phyloP scores from a whole-genome alignment of 768 basidiomycete genomes.

The Botryobasidium botryosum region DNA sequence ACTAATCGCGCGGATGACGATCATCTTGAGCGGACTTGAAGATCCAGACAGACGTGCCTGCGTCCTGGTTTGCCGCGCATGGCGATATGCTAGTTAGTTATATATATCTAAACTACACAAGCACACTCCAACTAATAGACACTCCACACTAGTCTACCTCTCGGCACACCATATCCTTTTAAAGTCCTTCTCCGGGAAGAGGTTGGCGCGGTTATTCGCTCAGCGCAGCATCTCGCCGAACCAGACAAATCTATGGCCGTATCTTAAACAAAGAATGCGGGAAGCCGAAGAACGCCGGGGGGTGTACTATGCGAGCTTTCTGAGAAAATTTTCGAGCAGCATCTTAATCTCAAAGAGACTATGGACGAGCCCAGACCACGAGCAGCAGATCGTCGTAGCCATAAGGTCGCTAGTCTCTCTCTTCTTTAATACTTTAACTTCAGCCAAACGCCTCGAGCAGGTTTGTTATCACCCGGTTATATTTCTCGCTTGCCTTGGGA shows the following conservation, averaged over 20 bases:
- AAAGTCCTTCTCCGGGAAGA: slow-evolving; percentile 31
- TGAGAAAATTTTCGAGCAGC: slow-evolving; percentile 24
- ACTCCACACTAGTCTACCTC: slow-evolving; percentile 34
- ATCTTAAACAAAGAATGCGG: slow-evolving; percentile 33
- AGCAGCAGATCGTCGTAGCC: slow-evolving; percentile 37
- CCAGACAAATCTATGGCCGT: slow-evolving; percentile 55
- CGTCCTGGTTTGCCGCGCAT: slow-evolving; percentile 36
- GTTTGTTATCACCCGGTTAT: not conserved
- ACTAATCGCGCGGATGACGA: slow-evolving; percentile 32
- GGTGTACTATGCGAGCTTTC: slow-evolving; percentile 33
- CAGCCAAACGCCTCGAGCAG: not conserved
- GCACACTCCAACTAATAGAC: not conserved
- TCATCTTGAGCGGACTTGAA: slow-evolving; percentile 35
- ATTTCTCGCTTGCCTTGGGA: not conserved
- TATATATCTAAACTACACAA: not conserved
- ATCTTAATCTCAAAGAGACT: slow-evolving; percentile 28
- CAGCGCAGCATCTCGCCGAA: slow-evolving; percentile 56
- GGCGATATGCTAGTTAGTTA: slow-evolving; percentile 43
- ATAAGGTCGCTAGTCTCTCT: slow-evolving; percentile 29
- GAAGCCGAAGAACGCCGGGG: slow-evolving; percentile 26
- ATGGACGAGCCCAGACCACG: slow-evolving; percentile 44
- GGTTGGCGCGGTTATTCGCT: slow-evolving; percentile 26
- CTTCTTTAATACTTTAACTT: not conserved
- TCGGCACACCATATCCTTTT: slow-evolving; percentile 37
- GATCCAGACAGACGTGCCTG: slow-evolving; percentile 30